Conservation (phyloP, 768 basidiomycete species). For the Xerocomus potaroensis region DNA sequence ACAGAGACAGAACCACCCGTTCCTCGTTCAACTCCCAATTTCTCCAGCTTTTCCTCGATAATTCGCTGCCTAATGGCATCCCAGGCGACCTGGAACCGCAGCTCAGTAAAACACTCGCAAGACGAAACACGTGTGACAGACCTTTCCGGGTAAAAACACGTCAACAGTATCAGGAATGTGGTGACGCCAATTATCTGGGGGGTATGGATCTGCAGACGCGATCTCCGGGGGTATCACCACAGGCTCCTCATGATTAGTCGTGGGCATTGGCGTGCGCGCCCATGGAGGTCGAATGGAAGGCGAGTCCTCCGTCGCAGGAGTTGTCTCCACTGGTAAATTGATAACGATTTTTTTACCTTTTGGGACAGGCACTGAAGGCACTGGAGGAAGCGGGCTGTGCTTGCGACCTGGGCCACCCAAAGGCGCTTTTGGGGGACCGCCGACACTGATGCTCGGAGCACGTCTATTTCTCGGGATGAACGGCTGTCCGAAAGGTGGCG, state of each 20-base stretch:
- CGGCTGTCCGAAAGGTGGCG: slow-evolving; percentile 42
- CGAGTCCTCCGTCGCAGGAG: slow-evolving; percentile 33
- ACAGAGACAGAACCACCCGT: slow-evolving; percentile 49
- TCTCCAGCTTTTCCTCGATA: slow-evolving; percentile 80
- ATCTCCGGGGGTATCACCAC: slow-evolving; percentile 30
- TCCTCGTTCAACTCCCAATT: slow-evolving; percentile 72
- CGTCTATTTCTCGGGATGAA: slow-evolving; percentile 62
- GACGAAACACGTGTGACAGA: slow-evolving; percentile 27
- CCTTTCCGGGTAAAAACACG: slow-evolving; percentile 82
- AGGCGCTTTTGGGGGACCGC: slow-evolving; percentile 85
- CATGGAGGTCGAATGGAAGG: slow-evolving; percentile 46
- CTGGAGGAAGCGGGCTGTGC: slow-evolving; percentile 56
- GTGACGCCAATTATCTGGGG: slow-evolving; percentile 58
- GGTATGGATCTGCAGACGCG: slow-evolving; percentile 51
- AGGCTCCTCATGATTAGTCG: slow-evolving; percentile 31
- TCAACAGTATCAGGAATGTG: slow-evolving; percentile 66
- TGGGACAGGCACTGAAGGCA: slow-evolving; percentile 27
- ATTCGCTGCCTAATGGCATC: slow-evolving; percentile 62
- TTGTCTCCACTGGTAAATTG: slow-evolving; percentile 70
- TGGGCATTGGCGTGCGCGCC: slow-evolving; percentile 55
- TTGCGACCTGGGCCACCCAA: slow-evolving; percentile 78
- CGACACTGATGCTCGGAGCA: slow-evolving; percentile 63
- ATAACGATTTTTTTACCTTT: slow-evolving; percentile 68
- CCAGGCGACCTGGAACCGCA: slow-evolving; percentile 58
- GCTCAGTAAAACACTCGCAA: slow-evolving; percentile 6